These are phyloP conservation scores for Rhodotorula sphaerocarpa DNA, from an alignment of 768 basidiomycete genomes.

Conservation along the genomic window DNA sequence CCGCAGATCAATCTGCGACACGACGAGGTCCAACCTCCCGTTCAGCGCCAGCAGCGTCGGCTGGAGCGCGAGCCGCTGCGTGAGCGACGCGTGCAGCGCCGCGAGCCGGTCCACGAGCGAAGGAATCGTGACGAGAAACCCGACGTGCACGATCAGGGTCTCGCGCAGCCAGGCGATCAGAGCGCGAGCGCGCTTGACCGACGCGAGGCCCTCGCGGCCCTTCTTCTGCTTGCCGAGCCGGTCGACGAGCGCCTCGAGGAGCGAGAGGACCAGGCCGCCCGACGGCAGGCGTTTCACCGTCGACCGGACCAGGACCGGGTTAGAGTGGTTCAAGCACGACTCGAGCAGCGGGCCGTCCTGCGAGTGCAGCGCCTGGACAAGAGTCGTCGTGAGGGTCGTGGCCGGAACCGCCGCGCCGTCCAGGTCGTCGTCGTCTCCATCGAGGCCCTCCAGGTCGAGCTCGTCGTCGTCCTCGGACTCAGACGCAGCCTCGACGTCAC, in stretches of 20 bases:
- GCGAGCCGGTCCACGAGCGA: slow-evolving; percentile 81
- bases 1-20: slow-evolving; percentile 85
- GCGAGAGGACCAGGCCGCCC: slow-evolving; percentile 65
- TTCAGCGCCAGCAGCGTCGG: slow-evolving; percentile 75
- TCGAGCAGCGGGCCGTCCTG: slow-evolving; percentile 80
- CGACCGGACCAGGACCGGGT: slow-evolving; percentile 69
- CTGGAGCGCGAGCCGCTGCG: slow-evolving; percentile 69
- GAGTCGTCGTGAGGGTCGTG: slow-evolving; percentile 79
- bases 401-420: slow-evolving; percentile 50
- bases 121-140: slow-evolving; percentile 94
- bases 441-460: slow-evolving; percentile 2
- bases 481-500: slow-evolving; percentile 43
- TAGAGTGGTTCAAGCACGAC: slow-evolving; percentile 74
- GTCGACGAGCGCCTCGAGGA: slow-evolving; percentile 82
- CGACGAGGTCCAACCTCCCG: slow-evolving; percentile 84
- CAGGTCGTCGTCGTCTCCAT: slow-evolving; percentile 6
- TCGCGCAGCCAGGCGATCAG: slow-evolving; percentile 71
- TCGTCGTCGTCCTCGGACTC: slow-evolving; percentile 36
- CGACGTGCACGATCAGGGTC: slow-evolving; percentile 74
- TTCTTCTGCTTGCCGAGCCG: slow-evolving; percentile 67
- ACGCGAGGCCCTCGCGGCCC: slow-evolving; percentile 45
- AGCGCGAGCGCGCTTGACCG: slow-evolving; percentile 67
- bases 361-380: slow-evolving; percentile 93
- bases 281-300: slow-evolving; percentile 80
- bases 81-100: slow-evolving; percentile 70